These are phyloP conservation scores for Sporothrix protearum DNA, from an alignment of 2,329 filamentous ascomycete species.

Conservation along the genomic window DNA sequence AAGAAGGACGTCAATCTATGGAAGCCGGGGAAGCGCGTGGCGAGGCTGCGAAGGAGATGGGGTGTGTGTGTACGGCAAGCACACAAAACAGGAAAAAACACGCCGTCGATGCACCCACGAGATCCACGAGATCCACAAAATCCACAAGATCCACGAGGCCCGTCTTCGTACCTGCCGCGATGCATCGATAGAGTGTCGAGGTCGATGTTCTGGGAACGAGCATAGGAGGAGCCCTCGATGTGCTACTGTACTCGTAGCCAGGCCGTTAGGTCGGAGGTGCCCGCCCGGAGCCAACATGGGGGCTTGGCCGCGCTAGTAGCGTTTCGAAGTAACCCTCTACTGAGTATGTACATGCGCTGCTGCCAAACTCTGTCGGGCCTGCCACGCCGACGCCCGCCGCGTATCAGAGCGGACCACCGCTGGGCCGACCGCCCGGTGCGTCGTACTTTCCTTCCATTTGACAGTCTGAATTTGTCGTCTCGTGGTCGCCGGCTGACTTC, in stretches of 20 bases:
- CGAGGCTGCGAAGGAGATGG: slow-evolving; percentile 9
- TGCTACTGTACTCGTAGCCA: background rate
- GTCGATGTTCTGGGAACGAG: background rate
- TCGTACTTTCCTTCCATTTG: background rate
- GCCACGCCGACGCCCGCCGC: slow-evolving; percentile 5
- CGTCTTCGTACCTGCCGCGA: background rate
- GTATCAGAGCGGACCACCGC: background rate
- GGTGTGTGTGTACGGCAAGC: background rate
- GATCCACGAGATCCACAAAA: background rate
- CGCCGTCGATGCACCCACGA: slow-evolving; percentile 3
- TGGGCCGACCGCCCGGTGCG: background rate
- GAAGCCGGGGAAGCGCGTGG: background rate
- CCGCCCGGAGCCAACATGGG: background rate
- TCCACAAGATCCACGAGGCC: background rate
- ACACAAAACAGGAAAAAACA: background rate
- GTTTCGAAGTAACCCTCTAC: background rate
- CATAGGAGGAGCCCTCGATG: background rate
- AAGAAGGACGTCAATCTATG: background rate
- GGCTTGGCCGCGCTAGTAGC: background rate
- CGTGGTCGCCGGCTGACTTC: too few species aligned
- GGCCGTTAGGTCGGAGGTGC: background rate
- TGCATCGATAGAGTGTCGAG: background rate
- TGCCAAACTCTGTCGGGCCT: too few species aligned
- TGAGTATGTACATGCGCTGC: too few species aligned
- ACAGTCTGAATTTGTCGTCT: background rate